Conservation (phyloP, 192 early-diverging fungal species). For the Coemansia asiatica region DNA sequence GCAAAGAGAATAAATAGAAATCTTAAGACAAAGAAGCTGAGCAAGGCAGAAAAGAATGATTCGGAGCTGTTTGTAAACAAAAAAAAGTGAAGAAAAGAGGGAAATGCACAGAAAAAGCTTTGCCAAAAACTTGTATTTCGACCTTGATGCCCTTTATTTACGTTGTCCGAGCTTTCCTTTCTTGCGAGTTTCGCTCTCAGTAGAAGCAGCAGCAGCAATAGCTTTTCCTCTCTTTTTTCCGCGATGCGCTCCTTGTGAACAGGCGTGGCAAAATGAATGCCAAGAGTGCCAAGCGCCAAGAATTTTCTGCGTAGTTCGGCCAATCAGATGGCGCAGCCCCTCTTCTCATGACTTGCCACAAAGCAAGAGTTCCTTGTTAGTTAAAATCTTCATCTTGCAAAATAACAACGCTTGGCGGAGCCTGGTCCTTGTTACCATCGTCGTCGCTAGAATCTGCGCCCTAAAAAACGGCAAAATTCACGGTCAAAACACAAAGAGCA, state of each 20-base stretch:
- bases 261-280: background rate
- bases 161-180: background rate
- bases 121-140: background rate
- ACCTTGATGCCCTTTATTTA: background rate
- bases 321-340: constrained; percentile 6
- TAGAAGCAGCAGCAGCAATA: constrained; percentile 8
- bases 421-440: background rate
- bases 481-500: background rate
- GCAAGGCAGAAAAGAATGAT: background rate
- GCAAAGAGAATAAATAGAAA: background rate
- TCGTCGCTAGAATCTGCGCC: background rate
- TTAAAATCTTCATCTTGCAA: constrained; percentile 22
- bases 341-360: background rate
- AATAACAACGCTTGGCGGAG: constrained; percentile 12
- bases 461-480: background rate
- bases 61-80: background rate
- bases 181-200: constrained; percentile 1
- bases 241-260: constrained; percentile 5
- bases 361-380: constrained; percentile 1
- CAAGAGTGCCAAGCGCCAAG: constrained; percentile 17
- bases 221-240: constrained; percentile 1
- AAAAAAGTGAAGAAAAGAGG: background rate
- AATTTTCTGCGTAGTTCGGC: constrained; percentile 1
- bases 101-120: background rate
- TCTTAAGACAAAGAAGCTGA: constrained; percentile 1